Evolutionary conservation across 1,139 yeast species (phyloP), one percentile per base, ranked within the genome.

Genomic region (Blastobotrys capitulatus): DNA sequence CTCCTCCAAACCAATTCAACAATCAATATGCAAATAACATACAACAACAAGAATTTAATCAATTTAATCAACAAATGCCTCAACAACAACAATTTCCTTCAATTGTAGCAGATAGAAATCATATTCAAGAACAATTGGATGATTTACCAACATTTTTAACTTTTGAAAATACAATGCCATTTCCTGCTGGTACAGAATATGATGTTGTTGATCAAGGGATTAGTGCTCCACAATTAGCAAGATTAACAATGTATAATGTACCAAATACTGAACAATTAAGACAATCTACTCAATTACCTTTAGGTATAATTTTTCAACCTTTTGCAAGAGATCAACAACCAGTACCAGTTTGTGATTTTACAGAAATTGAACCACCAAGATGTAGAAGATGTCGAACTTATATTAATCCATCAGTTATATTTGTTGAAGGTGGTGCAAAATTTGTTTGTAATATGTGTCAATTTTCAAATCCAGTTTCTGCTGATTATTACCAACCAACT

Each of bases 371-470:
- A 0, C 96, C 96, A 0, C 82, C 95, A 35, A 78, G 99, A 60
- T 92, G 98, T 68, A 78, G 80, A 57, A 82, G 98, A 52, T 92
- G 99, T 68, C 78, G 97, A 52, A 78, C 96, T 1, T 92, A 89
- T 66, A 76, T 89, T 57, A 92, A 92, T 64, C 95, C 97, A 2
- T 79, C 82, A 16, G 85, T 86, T 82, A 83, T 64, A 29, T 71
- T 81, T 58, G 82, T 84, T 57, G 75, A 80, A 9, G 77, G 76
- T 46, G 83, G 82, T 39, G 79, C 82, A 41, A 74, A 72, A 53
- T 86, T 87, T 67, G 75, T 80, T 25, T 92, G 99, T 72, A 92
- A 92, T 66, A 79, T 92, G 61, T 92, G 99, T 69, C 83, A 82
- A 54, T 86, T 86, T 59, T 78, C 88, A 50, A 86, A 84, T 60